Evolutionary conservation across 306 rosid species (phyloP).

Genomic region (Phaseolus lunatus): DNA sequence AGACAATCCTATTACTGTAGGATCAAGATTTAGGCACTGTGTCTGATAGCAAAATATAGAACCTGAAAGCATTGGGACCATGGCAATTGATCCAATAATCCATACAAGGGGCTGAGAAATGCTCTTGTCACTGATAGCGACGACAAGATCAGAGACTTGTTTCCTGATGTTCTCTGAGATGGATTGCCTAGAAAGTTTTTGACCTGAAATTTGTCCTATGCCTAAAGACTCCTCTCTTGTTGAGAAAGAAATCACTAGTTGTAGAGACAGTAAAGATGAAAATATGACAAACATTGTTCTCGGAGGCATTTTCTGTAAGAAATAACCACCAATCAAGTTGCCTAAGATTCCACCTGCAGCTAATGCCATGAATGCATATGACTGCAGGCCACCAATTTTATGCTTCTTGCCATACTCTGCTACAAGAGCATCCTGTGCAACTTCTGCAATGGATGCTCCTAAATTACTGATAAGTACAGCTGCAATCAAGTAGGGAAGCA

Average conservation of each 20-base stretch:
- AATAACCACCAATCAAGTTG: constrained; percentile 80
- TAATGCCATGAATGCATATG: constrained; percentile 87
- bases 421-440: constrained; percentile 91
- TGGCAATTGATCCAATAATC: constrained; percentile 77
- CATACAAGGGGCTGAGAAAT: constrained; percentile 68
- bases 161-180: constrained; percentile 58
- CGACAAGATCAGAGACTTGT: constrained; percentile 61
- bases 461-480: constrained; percentile 81
- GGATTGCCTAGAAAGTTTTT: constrained; percentile 45
- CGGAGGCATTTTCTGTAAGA: constrained; percentile 65
- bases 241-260: constrained; percentile 62
- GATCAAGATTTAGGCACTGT: constrained; percentile 74
- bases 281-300: constrained; percentile 70
- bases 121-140: constrained; percentile 57
- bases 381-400: constrained; percentile 72
- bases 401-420: constrained; percentile 83
- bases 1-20: constrained; percentile 76
- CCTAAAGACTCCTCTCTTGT: constrained; percentile 79
- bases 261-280: constrained; percentile 61
- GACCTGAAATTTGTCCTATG: constrained; percentile 51
- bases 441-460: constrained; percentile 92
- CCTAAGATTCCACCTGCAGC: constrained; percentile 90
- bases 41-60: constrained; percentile 90
- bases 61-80: constrained; percentile 83
- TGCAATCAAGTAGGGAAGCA: constrained; percentile 65